Percentiles rank a stretch among this genome's conserved stretches.
Conservation (phyloP, 805 yeast genomes). For the Monosporozyma aerobia region DNA sequence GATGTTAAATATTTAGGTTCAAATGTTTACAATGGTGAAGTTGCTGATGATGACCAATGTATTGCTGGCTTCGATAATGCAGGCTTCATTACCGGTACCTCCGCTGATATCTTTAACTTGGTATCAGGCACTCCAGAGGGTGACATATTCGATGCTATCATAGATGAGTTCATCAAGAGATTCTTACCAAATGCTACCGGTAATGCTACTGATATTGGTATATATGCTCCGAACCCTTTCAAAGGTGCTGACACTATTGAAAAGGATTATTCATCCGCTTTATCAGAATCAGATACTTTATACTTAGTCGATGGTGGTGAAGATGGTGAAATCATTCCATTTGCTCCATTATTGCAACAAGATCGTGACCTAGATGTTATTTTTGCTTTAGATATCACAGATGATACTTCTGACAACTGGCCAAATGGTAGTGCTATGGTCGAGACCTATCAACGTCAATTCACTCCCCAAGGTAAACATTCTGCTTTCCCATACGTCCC, state of each 20-base stretch:
- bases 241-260: constrained; percentile 32
- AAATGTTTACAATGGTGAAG: constrained; percentile 48
- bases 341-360: constrained; percentile 51
- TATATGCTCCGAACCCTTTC: constrained; percentile 67
- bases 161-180: constrained; percentile 29
- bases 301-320: constrained; percentile 67
- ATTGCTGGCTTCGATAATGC: constrained; percentile 68
- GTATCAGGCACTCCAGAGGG: constrained; percentile 39
- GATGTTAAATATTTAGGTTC: constrained; percentile 67
- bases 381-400: constrained; percentile 58
- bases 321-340: constrained; percentile 53
- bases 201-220: constrained; percentile 55
- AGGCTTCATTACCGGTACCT: constrained; percentile 74
- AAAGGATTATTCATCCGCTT: constrained; percentile 29
- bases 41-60: constrained; percentile 41
- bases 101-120: constrained; percentile 71
- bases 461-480: constrained; percentile 41
- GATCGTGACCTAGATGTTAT: constrained; percentile 51
- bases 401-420: constrained; percentile 51
- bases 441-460: constrained; percentile 51
- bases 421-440: constrained; percentile 59
- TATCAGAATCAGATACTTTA: constrained; percentile 36
- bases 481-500: constrained; percentile 78
- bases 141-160: constrained; percentile 13
- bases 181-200: constrained; percentile 40